Percentiles rank a stretch among this genome's conserved stretches.
Evolutionary conservation across 148 eudicot genomes (phyloP).

Genomic region (Camellia japonica): DNA sequence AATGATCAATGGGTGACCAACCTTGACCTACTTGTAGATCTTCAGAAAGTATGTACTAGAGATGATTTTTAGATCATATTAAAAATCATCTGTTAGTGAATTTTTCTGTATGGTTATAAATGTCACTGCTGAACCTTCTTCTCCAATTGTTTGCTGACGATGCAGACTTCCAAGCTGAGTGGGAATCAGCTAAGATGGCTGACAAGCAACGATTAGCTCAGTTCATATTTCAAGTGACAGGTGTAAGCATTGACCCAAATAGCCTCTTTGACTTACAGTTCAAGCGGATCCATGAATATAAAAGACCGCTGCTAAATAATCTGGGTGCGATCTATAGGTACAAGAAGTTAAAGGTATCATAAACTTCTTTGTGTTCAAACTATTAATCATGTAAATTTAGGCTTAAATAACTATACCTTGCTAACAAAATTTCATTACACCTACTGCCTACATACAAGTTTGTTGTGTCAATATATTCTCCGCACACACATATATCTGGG

Average conservation of each 20-base stretch:
- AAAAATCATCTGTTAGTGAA: not conserved
- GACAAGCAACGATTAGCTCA: conserved; percentile 82
- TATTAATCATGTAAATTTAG: not conserved
- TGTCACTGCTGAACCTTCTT: conserved; percentile 20
- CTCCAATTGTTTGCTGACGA: conserved; percentile 74
- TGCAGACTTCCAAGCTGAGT: conserved; percentile 73
- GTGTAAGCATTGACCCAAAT: conserved; percentile 79
- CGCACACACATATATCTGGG: not conserved
- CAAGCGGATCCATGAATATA: conserved; percentile 96
- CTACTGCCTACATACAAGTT: not conserved
- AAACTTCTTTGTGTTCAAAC: not conserved
- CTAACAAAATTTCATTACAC: not conserved
- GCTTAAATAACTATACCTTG: conserved; percentile 8
- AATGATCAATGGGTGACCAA: conserved; percentile 94
- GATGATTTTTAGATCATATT: not conserved
- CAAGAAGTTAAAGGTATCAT: conserved; percentile 88
- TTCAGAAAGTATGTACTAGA: conserved; percentile 61
- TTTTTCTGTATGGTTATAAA: not conserved
- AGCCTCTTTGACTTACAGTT: conserved; percentile 96
- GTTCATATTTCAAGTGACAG: conserved; percentile 76
- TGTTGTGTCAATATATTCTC: conserved; percentile 1
- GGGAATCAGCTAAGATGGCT: conserved; percentile 97
- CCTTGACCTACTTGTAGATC: conserved; percentile 79
- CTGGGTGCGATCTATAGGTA: conserved; percentile 84
- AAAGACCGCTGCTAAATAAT: conserved; percentile 91